phyloP scores from a whole-genome alignment of 495 filamentous ascomycete species.

The Daldinia concentrica region DNA sequence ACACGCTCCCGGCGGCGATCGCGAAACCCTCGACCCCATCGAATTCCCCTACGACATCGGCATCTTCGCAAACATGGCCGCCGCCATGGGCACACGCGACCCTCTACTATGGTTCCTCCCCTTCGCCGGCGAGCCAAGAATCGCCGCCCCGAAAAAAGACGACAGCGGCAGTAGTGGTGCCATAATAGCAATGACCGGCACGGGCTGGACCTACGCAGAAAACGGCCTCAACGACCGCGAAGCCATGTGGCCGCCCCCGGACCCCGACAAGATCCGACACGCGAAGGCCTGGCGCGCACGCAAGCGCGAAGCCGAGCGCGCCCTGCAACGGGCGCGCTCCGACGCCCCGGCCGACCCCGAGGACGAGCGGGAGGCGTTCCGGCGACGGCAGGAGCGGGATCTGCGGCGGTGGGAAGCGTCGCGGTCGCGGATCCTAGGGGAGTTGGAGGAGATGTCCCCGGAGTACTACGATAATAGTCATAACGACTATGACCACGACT shows the following conservation, averaged over 20 bases:
- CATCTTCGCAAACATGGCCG: slow-evolving; percentile 77
- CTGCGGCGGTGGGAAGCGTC: slow-evolving; percentile 31
- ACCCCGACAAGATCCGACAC: slow-evolving; percentile 80
- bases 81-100: slow-evolving; percentile 74
- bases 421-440: slow-evolving; percentile 46
- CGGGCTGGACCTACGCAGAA: slow-evolving; percentile 75
- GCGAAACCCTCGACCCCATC: slow-evolving; percentile 63
- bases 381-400: slow-evolving; percentile 42
- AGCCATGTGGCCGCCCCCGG: slow-evolving; percentile 82
- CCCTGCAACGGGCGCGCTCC: slow-evolving; percentile 55
- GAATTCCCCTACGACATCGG: slow-evolving; percentile 96
- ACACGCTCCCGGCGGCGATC: slow-evolving; percentile 29
- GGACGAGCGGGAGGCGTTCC: slow-evolving; percentile 58
- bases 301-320: slow-evolving; percentile 36
- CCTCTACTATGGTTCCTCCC: slow-evolving; percentile 59
- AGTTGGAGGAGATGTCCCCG: slow-evolving; percentile 52
- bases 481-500: slow-evolving; percentile 39
- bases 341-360: slow-evolving; percentile 59
- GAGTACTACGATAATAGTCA: not conserved
- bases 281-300: slow-evolving; percentile 50
- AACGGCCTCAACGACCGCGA: slow-evolving; percentile 85
- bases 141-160: slow-evolving; percentile 20
- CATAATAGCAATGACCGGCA: slow-evolving; percentile 30
- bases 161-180: not conserved
- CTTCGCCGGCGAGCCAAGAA: slow-evolving; percentile 51